These are phyloP conservation scores for Geotrichum fermentans DNA, from an alignment of 1,139 yeast species.

Conservation along the genomic window DNA sequence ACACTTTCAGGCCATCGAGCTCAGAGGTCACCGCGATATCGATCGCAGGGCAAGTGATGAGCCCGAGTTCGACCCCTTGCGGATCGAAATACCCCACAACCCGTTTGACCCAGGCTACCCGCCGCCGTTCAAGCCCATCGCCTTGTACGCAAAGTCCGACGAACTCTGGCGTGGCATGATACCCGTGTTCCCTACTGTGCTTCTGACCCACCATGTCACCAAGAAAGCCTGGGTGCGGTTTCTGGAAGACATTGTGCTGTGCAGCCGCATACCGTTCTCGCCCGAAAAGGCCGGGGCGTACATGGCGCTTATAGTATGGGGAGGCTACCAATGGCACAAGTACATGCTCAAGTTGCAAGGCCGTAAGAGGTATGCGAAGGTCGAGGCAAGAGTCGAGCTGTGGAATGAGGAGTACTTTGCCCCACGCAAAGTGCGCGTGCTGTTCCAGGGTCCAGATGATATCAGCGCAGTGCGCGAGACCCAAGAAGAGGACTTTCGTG, in stretches of 20 bases:
- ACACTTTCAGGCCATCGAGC: background rate
- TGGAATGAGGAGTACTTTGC: background rate
- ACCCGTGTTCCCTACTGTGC: background rate
- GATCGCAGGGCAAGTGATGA: background rate
- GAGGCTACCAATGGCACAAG: background rate
- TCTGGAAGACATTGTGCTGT: background rate
- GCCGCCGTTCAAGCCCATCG: background rate
- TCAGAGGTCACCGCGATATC: background rate
- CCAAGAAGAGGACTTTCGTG: background rate
- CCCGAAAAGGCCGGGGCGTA: background rate
- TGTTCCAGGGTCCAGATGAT: background rate
- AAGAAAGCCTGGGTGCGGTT: background rate
- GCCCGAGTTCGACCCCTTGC: background rate
- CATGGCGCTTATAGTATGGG: background rate
- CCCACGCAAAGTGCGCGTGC: background rate
- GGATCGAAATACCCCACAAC: background rate
- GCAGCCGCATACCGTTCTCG: background rate
- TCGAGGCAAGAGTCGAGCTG: background rate
- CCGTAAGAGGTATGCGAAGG: background rate
- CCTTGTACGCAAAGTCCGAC: background rate
- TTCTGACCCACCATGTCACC: background rate
- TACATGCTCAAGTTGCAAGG: background rate
- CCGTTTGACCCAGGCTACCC: background rate
- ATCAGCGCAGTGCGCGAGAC: background rate
- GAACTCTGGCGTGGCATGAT: background rate